Base-by-base conservation (phyloP, 2,329 filamentous ascomycete species). In the Aspergillus sojae region DNA sequence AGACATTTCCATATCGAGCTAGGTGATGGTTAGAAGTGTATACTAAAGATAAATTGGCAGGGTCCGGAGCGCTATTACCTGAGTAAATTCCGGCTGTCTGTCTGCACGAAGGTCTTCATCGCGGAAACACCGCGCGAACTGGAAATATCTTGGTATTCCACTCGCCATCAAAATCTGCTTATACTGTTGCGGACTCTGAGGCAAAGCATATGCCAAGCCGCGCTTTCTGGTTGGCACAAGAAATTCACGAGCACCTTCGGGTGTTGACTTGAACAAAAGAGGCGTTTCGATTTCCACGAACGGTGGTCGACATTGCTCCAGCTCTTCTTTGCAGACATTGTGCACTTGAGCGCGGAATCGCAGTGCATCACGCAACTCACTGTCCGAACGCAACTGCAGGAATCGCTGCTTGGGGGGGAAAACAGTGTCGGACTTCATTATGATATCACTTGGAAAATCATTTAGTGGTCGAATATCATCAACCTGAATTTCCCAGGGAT, bases 101-200 rank as follows among this genome's bases (percentile, higher is more conserved):
- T 99, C 96, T 1, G 94, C 92, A 23, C 95, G 86, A 41, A 95
- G 83, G 76, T 98, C 96, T 75, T 99, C 95, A 73, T 99, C 96
- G 16, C 95, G 89, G 78, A 97, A 99, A 74, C 95, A 99, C 67
- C 89, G 90, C 1, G 95, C 96, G 79, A 97, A 93, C 72, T 99
- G 95, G 77, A 90, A 96, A 76, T 99, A 99, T 46, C 86, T 87
- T 1, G 84, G 81, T 12, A 97, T 86, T 0, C 94, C 94, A 65
- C 91, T 91, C 0, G 93, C 92, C 93, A 99, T 98, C 48, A 99
- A 85, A 2, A 97, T 92, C 80, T 99, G 95, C 80, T 99, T 99
- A 76, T 98, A 99, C 77, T 99, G 95, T 77, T 99, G 95, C 0
- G 95, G 95, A 68, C 94, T 98, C 76, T 99, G 96, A 0, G 94